Conservation (phyloP, 202 grass and related monocot species). For the Panicum virgatum region DNA sequence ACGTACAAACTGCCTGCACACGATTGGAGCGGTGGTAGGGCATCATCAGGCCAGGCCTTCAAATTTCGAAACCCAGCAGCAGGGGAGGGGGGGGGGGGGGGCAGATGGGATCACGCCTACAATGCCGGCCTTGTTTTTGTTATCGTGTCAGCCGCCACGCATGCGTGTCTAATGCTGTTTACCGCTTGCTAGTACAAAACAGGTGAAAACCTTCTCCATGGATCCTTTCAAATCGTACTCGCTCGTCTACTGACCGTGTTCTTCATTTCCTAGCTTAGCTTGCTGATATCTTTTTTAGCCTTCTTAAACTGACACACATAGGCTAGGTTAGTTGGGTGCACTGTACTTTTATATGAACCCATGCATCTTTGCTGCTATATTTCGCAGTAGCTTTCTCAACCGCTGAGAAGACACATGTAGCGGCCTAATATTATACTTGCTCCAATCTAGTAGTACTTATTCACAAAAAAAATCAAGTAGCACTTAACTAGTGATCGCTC, state of each 20-base stretch:
- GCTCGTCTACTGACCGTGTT: background rate
- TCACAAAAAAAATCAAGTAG: no score
- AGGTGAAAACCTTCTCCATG: background rate
- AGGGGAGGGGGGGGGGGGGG: background rate
- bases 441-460: background rate
- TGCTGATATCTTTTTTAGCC: background rate
- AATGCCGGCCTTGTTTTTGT: slow-evolving; percentile 1
- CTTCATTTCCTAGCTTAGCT: background rate
- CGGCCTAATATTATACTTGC: background rate
- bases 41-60: slow-evolving; percentile 12
- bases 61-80: slow-evolving; percentile 30
- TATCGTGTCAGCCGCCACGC: background rate
- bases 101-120: slow-evolving; percentile 13
- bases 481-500: background rate
- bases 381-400: slow-evolving; percentile 10
- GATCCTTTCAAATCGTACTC: background rate
- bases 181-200: background rate
- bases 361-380: no score
- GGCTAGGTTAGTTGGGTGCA: background rate
- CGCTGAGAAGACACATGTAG: background rate
- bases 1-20: background rate
- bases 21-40: background rate
- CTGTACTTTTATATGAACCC: background rate
- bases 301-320: background rate
- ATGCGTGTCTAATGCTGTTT: background rate